Conservation (phyloP, 495 filamentous ascomycete species). For the Collariella sp. region DNA sequence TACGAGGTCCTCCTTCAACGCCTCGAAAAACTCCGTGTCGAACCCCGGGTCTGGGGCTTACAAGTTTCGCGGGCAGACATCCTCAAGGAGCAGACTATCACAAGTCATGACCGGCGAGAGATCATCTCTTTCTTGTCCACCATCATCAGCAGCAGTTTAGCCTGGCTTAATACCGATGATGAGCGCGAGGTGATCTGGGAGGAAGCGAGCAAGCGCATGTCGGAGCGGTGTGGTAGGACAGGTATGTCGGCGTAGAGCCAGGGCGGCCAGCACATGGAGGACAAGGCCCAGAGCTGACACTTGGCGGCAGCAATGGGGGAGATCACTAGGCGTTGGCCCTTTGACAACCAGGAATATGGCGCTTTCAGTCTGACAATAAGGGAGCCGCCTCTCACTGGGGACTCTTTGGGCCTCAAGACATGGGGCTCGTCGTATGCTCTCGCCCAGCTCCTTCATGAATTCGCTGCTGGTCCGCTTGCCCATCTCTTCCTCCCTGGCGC, state of each 20-base stretch:
- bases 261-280: background rate
- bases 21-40: constrained; percentile 32
- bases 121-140: constrained; percentile 57
- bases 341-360: constrained; percentile 31
- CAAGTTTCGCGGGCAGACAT: constrained; percentile 23
- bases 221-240: constrained; percentile 72
- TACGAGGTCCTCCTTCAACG: constrained; percentile 28
- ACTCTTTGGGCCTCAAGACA: constrained; percentile 85
- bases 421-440: constrained; percentile 86
- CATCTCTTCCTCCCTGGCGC: constrained; percentile 27
- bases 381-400: constrained; percentile 78
- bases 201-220: constrained; percentile 63
- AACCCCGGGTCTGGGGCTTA: constrained; percentile 36
- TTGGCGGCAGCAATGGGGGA: constrained; percentile 61
- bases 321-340: constrained; percentile 63
- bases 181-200: constrained; percentile 71
- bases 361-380: constrained; percentile 58
- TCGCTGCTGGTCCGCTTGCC: constrained; percentile 29
- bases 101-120: constrained; percentile 28
- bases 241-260: constrained; percentile 17
- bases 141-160: constrained; percentile 63
- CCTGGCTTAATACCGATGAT: constrained; percentile 67
- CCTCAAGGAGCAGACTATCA: constrained; percentile 21
- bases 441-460: constrained; percentile 56
- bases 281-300: background rate